A percentile compares a stretch with the other conserved stretches of the same genome.
Conservation (phyloP, 23 red algal genomes). For the Gracilaria gracilis region DNA sequence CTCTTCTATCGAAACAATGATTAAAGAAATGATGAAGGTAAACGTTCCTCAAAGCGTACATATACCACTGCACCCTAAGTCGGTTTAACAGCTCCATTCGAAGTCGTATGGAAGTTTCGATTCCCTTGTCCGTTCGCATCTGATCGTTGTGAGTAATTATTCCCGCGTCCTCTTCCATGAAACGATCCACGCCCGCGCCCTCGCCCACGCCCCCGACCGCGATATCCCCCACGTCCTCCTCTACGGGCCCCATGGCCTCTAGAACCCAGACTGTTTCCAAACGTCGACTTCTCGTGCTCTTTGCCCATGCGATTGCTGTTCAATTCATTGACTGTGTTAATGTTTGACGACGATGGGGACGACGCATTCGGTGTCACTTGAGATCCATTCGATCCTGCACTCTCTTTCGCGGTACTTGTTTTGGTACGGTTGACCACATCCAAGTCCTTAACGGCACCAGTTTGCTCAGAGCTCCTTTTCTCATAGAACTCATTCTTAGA, state of each 20-base stretch:
- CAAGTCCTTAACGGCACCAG: not conserved
- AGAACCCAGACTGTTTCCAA: not conserved
- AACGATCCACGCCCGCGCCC: constrained; percentile 21
- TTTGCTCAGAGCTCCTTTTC: not conserved
- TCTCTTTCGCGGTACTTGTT: not conserved
- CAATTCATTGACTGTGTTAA: not conserved
- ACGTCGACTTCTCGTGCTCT: not conserved
- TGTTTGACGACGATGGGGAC: not conserved
- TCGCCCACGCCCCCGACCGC: constrained; percentile 36
- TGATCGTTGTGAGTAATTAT: not conserved
- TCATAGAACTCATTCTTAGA: not conserved
- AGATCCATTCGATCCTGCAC: not conserved
- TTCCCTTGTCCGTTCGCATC: not conserved
- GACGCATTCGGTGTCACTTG: not conserved
- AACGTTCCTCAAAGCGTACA: not conserved
- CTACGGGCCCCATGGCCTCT: constrained; percentile 17
- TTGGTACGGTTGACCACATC: not conserved
- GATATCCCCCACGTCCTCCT: constrained; percentile 16
- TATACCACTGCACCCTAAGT: not conserved
- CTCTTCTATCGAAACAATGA: not conserved
- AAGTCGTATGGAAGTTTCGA: not conserved
- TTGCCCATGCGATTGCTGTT: not conserved
- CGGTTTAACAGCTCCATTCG: not conserved
- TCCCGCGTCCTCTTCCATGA: constrained; percentile 25
- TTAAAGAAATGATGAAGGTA: not conserved